Conservation (phyloP, 352 stramenopile genomes). For the Phytophthora crassamura region DNA sequence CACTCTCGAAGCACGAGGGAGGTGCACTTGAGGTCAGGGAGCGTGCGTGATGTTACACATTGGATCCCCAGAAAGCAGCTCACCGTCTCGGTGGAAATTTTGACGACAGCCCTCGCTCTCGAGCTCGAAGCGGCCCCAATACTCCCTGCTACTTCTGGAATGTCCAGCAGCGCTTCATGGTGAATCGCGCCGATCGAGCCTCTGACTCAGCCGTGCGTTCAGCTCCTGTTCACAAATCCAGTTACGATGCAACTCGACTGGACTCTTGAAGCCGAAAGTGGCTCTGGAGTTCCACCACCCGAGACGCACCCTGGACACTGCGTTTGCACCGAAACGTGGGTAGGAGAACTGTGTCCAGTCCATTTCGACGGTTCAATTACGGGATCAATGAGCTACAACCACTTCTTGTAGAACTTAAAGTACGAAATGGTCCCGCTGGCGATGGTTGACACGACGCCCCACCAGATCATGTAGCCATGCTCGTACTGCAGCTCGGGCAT, state of each 20-base stretch:
- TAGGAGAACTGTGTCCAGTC: slow-evolving; percentile 1
- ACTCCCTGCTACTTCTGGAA: slow-evolving; percentile 14
- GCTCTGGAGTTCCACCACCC: neutral
- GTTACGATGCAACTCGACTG: slow-evolving; percentile 23
- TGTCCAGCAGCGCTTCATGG: slow-evolving; percentile 18
- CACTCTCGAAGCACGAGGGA: slow-evolving; percentile 17
- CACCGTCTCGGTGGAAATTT: neutral
- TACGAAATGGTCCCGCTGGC: slow-evolving; percentile 50
- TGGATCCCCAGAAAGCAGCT: slow-evolving; percentile 3
- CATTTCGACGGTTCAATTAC: slow-evolving; percentile 15
- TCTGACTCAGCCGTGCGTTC: neutral
- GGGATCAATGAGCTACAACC: slow-evolving; percentile 48
- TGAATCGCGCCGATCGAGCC: neutral
- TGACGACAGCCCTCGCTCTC: neutral
- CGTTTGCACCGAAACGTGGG: neutral
- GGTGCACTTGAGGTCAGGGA: slow-evolving; percentile 14
- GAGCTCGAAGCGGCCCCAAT: neutral
- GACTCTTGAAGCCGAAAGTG: slow-evolving; percentile 18
- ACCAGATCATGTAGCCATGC: slow-evolving; percentile 86
- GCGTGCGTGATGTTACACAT: slow-evolving; percentile 26
- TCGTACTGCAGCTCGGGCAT: slow-evolving; percentile 86
- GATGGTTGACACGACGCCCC: slow-evolving; percentile 63
- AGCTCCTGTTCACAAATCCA: neutral
- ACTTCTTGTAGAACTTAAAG: slow-evolving; percentile 83
- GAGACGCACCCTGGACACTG: neutral